phyloP scores from a whole-genome alignment of 2,329 filamentous ascomycete genomes.

The Plenodomus biglobosus region DNA sequence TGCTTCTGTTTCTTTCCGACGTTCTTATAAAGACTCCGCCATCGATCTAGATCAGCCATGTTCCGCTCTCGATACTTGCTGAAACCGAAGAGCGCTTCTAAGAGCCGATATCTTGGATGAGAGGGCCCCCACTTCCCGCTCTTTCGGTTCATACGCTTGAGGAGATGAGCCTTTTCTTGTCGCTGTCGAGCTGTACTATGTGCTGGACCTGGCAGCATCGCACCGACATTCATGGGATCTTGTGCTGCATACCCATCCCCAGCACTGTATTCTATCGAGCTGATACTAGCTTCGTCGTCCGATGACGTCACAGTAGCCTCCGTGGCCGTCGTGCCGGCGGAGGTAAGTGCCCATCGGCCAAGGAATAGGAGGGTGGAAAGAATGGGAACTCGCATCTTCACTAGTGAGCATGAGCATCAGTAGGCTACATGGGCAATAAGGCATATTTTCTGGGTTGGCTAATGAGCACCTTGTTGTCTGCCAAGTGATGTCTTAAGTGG shows the following conservation, averaged over 20 bases:
- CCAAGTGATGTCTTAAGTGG: conserved; percentile 11
- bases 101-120: conserved; percentile 24
- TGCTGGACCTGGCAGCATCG: conserved; percentile 7
- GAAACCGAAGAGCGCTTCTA: conserved; percentile 24
- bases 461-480: conserved; percentile 27
- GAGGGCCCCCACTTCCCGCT: conserved; percentile 19
- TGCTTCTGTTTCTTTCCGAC: conserved; percentile 28
- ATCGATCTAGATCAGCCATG: conserved; percentile 23
- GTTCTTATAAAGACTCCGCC: conserved; percentile 26
- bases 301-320: background rate
- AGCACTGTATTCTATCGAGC: background rate
- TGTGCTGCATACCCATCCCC: conserved; percentile 5
- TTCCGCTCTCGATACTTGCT: conserved; percentile 21
- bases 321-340: background rate
- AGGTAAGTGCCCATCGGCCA: background rate
- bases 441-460: background rate
- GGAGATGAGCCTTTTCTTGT: conserved; percentile 22
- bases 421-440: background rate
- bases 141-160: conserved; percentile 20
- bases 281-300: background rate
- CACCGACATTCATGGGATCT: conserved; percentile 10
- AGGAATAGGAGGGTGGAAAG: conserved; percentile 2
- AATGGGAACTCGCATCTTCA: background rate
- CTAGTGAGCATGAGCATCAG: background rate
- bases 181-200: conserved; percentile 14